phyloP scores from a whole-genome alignment of 192 early-diverging fungal species.

The Gonapodya prolifera region DNA sequence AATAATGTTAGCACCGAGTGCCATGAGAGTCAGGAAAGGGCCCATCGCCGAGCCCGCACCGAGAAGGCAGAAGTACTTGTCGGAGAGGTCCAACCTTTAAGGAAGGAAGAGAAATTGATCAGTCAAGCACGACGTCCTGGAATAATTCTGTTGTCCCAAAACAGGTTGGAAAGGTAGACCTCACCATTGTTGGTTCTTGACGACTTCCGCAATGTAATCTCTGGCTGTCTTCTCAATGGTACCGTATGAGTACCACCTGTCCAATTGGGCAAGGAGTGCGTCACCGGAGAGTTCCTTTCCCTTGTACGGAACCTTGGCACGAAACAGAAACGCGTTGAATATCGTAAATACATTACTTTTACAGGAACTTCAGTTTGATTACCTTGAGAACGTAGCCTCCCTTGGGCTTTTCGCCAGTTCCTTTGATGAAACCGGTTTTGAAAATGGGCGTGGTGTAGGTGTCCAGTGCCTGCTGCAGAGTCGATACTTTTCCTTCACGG shows the following conservation, averaged over 20 bases:
- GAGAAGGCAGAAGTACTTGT: constrained; percentile 7
- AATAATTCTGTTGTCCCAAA: no score
- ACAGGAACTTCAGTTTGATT: no score
- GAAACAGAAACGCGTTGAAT: no score
- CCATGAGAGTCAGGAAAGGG: constrained; percentile 7
- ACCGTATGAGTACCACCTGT: constrained; percentile 1
- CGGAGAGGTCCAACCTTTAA: constrained; percentile 7
- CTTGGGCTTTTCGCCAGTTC: constrained; percentile 3
- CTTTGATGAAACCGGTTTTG: constrained; percentile 9
- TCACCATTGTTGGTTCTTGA: neutral
- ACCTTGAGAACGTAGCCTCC: neutral
- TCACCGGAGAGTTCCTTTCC: neutral
- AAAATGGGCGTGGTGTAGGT: neutral
- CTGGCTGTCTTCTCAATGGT: constrained; percentile 1
- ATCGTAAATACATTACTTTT: no score
- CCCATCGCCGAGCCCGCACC: constrained; percentile 11
- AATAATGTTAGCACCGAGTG: constrained; percentile 10
- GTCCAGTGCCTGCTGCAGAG: constrained; percentile 4
- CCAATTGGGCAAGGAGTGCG: constrained; percentile 1
- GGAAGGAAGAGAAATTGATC: neutral
- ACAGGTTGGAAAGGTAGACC: neutral
- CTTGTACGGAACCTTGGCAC: constrained; percentile 7
- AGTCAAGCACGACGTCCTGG: no score
- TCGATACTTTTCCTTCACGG: neutral
- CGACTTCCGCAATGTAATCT: neutral